Evolutionary conservation across 2,329 filamentous ascomycete species (phyloP), one percentile per base, ranked within the genome.

Genomic region (Sclerotiophoma versabilis): DNA sequence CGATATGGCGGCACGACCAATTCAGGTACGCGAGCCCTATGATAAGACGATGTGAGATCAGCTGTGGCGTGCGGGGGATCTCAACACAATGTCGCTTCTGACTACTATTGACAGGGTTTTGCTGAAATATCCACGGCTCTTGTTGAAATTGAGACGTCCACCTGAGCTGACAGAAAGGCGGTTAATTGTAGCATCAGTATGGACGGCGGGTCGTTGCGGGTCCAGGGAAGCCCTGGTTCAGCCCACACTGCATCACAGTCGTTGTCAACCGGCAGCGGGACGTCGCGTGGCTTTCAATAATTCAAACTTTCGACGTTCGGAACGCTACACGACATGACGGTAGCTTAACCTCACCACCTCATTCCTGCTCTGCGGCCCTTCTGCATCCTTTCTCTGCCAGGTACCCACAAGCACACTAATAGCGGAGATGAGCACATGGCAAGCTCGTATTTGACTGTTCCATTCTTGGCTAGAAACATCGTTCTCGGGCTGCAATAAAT

Each of bases 311-410:
- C 29, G 33, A 60, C 54, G 29, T 59, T 44, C 59, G 63, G 61
- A 49, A 65, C 65, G 58, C 63, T 69, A 66, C 62, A 62, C 57
- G 57, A 54, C 55, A 55, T 63, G 57, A 59, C 56, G 47, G 20
- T 56, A 57, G 58, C 63, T 62, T 65, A 66, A 60, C 58, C 45
- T 46, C 54, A 68, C 57, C 30, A 61, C 54, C 46, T 41, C 54
- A 47, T 34, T 43, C 39, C n/a, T 57, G 30, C 39, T 59, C 30
- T 37, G 38, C 34, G 53, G 46, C 29, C 45, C 20, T 33, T 32
- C 41, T 23, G 30, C 25, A 45, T 33, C 20, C 17, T 36, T 22
- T 20, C 19, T 36, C 25, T 29, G 37, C 19, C 30, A 57, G 19
- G 33, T 45, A 45, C 50, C 51, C 44, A 58, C 32, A 42, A 42